Evolutionary conservation across 768 basidiomycete genomes (phyloP), one percentile per base, ranked within the genome.

Genomic region (Filobasidium floriforme): DNA sequence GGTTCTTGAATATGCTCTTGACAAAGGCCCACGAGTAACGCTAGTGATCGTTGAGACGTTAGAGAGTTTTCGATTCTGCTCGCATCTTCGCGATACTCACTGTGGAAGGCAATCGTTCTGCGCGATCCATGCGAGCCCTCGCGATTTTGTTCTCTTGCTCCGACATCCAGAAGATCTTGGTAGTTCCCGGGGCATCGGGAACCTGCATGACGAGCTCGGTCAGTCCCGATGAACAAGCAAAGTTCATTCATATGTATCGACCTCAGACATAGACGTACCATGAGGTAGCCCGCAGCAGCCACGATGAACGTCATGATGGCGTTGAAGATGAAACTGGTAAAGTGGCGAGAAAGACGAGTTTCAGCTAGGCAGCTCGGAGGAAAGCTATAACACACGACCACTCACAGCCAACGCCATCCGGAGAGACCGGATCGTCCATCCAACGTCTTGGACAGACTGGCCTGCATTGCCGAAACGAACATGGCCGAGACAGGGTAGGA

Each of bases 271-370:
- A 28, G 4, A 59, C 67, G 24, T 22, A 60, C 63, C 59, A 68
- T 60, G 59, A 68, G 10, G 63, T 59, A 68, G 28, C 67, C 67
- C 15, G 60, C 60, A n/a, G 11, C 57, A 28, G 72, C 72, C 1
- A 72, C 68, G 41, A 72, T 60, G 32, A 72, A 61, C 9, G 72
- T 72, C 72, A 70, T 70, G 28, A 63, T 67, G 26, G 65, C 66
- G 22, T 65, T 64, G 28, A 63, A 61, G 29, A 62, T 62, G 59
- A 67, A 64, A 28, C 65, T 66, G n/a, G 55, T 11, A 14, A 24
- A 6, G 19, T 49, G 12, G 19, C 1, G 1, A 37, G 4, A 52
- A 41, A 32, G 4, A 22, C 24, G 7, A 11, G 14, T n/a, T n/a
- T 66, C 46, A 24, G 26, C 1, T 44, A 14, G 59, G 28, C 1